phyloP scores from a whole-genome alignment of 345 rosid species.

The Erodium maritimum region DNA sequence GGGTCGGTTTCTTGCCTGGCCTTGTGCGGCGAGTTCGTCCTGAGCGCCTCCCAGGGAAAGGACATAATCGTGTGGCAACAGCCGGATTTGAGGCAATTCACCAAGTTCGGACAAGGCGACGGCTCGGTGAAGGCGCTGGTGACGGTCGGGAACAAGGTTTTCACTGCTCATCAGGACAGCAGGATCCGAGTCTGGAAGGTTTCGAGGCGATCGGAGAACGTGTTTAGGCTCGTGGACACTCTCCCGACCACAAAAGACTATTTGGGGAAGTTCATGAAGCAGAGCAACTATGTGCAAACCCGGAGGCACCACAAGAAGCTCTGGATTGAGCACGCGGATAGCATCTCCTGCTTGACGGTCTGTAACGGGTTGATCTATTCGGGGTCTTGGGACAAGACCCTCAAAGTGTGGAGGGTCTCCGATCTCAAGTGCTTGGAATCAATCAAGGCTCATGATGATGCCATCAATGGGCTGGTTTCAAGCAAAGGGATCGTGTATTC shows the following conservation, averaged over 20 bases:
- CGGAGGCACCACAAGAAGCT: constrained; percentile 53
- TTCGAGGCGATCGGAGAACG: constrained; percentile 54
- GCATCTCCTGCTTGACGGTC: constrained; percentile 75
- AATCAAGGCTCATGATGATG: constrained; percentile 79
- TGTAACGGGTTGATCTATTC: constrained; percentile 60
- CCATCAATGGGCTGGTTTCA: constrained; percentile 54
- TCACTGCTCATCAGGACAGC: constrained; percentile 91
- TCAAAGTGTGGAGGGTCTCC: constrained; percentile 79
- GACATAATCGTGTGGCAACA: constrained; percentile 98
- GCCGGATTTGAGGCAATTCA: constrained; percentile 76
- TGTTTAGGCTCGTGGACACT: constrained; percentile 62
- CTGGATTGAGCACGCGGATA: constrained; percentile 83
- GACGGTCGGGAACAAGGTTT: constrained; percentile 51
- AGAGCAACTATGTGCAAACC: constrained; percentile 68
- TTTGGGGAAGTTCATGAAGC: constrained; percentile 70
- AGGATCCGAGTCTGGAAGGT: constrained; percentile 83
- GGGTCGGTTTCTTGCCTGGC: constrained; percentile 87
- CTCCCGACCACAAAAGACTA: constrained; percentile 80
- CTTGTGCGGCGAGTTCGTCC: constrained; percentile 74
- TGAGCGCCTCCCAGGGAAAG: constrained; percentile 87
- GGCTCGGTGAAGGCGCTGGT: constrained; percentile 82
- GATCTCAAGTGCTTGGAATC: constrained; percentile 86
- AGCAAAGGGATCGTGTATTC: constrained; percentile 64
- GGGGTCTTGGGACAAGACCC: constrained; percentile 90
- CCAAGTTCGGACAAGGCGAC: constrained; percentile 87